Percentiles rank a stretch among this genome's conserved stretches.
Conservation (phyloP, 139 green algal genomes). For the Tetradesmus lagerheimii region DNA sequence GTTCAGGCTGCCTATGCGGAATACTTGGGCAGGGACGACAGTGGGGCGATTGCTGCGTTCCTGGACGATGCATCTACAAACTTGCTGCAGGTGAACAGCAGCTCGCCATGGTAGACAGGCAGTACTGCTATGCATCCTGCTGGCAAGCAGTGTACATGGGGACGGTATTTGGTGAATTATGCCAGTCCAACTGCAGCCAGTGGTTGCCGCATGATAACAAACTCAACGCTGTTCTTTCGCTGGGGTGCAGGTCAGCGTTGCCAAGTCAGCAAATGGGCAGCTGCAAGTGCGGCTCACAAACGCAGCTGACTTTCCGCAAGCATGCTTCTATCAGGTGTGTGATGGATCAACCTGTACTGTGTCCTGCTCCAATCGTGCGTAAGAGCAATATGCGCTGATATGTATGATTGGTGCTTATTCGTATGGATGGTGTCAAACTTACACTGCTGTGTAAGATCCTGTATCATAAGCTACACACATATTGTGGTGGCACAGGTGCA, state of each 20-base stretch:
- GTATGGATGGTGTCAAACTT: no score
- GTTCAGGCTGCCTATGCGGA: slow-evolving; percentile 64
- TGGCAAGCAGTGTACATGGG: neutral
- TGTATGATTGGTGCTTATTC: neutral
- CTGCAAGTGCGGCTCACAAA: slow-evolving; percentile 67
- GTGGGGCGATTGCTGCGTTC: slow-evolving; percentile 65
- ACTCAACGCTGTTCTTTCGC: neutral
- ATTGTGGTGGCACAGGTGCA: neutral
- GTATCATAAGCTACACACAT: no score
- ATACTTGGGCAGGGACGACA: slow-evolving; percentile 60
- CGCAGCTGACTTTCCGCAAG: slow-evolving; percentile 53
- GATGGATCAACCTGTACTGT: no score
- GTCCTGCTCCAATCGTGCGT: no score
- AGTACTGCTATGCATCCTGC: no score
- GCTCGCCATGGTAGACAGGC: neutral
- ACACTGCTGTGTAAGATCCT: no score
- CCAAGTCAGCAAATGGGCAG: slow-evolving; percentile 58
- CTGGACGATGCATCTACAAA: slow-evolving; percentile 63
- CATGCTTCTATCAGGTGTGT: slow-evolving; percentile 69
- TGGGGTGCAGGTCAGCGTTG: slow-evolving; percentile 64
- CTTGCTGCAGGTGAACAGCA: slow-evolving; percentile 49
- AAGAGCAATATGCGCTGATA: no score
- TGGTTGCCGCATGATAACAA: neutral
- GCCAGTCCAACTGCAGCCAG: neutral
- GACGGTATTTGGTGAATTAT: neutral